Evolutionary conservation across 768 basidiomycete species (phyloP).

Genomic region (Collybia nuda): DNA sequence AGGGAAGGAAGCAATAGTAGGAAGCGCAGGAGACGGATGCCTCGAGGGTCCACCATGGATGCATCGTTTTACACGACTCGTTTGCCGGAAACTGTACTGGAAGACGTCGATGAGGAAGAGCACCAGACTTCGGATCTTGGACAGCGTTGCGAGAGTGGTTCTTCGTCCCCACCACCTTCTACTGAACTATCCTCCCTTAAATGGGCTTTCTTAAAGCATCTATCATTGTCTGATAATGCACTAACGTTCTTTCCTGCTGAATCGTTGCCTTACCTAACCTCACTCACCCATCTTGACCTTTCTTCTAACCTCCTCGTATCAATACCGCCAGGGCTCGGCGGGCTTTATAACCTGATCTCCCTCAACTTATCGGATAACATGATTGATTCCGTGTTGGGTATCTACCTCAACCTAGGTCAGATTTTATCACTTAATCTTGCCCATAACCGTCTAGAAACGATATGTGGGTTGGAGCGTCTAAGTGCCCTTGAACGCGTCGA

Average conservation of each 20-base stretch:
- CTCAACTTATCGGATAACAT: slow-evolving; percentile 97
- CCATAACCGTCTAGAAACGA: slow-evolving; percentile 87
- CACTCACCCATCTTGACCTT: slow-evolving; percentile 82
- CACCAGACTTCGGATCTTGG: slow-evolving; percentile 12
- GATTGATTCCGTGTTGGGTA: slow-evolving; percentile 92
- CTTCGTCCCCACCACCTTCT: slow-evolving; percentile 27
- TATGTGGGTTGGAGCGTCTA: slow-evolving; percentile 93
- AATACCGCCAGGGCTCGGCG: slow-evolving; percentile 74
- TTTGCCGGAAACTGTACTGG: slow-evolving; percentile 58
- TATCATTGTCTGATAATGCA: slow-evolving; percentile 78
- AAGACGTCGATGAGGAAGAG: slow-evolving; percentile 34
- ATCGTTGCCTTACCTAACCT: slow-evolving; percentile 63
- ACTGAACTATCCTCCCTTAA: slow-evolving; percentile 53
- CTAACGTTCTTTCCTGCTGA: slow-evolving; percentile 78
- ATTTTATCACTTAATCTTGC: slow-evolving; percentile 79
- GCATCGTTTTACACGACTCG: slow-evolving; percentile 48
- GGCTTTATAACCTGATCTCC: slow-evolving; percentile 78
- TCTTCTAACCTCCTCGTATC: slow-evolving; percentile 90
- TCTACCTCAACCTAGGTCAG: slow-evolving; percentile 79
- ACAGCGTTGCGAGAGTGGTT: slow-evolving; percentile 13
- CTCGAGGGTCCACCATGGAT: slow-evolving; percentile 35
- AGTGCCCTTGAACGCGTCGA: slow-evolving; percentile 83
- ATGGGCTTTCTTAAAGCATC: slow-evolving; percentile 75
- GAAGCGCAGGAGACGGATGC: slow-evolving; percentile 45
- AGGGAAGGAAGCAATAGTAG: slow-evolving; percentile 54